Conservation (phyloP, 129 eudicot genomes). For the Pseudognaphalium luteoalbum region DNA sequence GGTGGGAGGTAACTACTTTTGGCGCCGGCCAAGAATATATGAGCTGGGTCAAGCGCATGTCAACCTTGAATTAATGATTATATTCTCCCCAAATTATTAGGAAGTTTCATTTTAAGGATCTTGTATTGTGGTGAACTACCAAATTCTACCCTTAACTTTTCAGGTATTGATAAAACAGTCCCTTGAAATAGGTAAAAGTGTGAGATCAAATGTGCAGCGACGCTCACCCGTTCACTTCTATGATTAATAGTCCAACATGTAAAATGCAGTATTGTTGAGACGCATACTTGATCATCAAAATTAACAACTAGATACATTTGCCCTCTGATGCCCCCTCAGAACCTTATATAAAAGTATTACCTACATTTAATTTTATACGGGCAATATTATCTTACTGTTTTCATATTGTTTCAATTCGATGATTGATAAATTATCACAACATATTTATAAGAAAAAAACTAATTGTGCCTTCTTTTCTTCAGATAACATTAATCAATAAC, state of each 20-base stretch:
- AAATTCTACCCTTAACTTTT: neutral
- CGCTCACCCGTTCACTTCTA: too few species aligned
- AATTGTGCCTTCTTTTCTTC: too few species aligned
- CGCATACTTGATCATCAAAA: too few species aligned
- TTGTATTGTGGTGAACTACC: neutral
- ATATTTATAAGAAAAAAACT: neutral
- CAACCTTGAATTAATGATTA: conserved; percentile 20
- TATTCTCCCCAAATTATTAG: conserved; percentile 28
- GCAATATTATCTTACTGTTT: too few species aligned
- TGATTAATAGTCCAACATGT: too few species aligned
- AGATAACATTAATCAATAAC: too few species aligned
- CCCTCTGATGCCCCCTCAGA: too few species aligned
- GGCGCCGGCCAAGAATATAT: conserved; percentile 32
- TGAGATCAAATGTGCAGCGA: too few species aligned
- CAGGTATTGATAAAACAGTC: neutral
- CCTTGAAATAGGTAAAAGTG: neutral
- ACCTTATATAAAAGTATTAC: too few species aligned
- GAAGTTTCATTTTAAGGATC: neutral
- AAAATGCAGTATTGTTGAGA: too few species aligned
- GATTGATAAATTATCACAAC: neutral
- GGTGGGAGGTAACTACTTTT: conserved; percentile 38
- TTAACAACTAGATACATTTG: too few species aligned
- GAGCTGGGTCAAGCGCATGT: conserved; percentile 35
- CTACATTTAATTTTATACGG: too few species aligned
- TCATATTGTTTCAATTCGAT: neutral